Evolutionary conservation across 768 basidiomycete genomes (phyloP), one percentile per base, ranked within the genome.

Genomic region (Daedaleopsis sinensis): DNA sequence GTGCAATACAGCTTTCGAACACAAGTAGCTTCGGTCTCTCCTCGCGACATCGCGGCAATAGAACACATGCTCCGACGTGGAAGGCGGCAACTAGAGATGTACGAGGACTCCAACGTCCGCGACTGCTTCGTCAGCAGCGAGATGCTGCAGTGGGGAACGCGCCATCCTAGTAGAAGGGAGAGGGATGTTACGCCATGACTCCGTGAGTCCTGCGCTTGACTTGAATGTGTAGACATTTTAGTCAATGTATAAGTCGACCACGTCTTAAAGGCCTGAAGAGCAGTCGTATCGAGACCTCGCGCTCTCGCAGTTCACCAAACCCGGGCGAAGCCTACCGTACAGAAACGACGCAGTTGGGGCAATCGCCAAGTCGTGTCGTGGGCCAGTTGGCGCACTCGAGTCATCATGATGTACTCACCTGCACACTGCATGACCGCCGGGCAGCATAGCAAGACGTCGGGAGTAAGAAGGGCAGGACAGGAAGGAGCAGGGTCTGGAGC

Each of bases 51-150:
- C 61, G 79, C 80, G 57, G 83, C 83, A 10, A 82, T 94, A 39
- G 92, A 94, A 66, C 88, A 93, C 71, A 77, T 93, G 37, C 70
- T 94, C n/a, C 82, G 92, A 49, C 84, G 83, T 56, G 89, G 89
- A 2, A 73, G 67, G 52, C 78, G 86, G 62, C 89, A 91, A 65
- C 67, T 93, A 42, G 89, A 91, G 67, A 79, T 81, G 73, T 91
- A 86, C 65, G 88, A 91, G 73, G 82, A 82, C 56, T 68, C 78
- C 7, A 80, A 81, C 4, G 89, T 93, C 56, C 88, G 78, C 65
- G 88, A 93, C 68, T 91, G 89, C 68, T 88, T 84, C 77, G 83
- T 93, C 32, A 91, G 89, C 13, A 77, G 78, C 54, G 84, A 84
- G 47, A 93, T 93, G 90, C 66, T 76, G 46, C 76, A 80, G 52